Evolutionary conservation across 2,329 filamentous ascomycete genomes (phyloP).

Genomic region (Colletotrichum zoysiae): DNA sequence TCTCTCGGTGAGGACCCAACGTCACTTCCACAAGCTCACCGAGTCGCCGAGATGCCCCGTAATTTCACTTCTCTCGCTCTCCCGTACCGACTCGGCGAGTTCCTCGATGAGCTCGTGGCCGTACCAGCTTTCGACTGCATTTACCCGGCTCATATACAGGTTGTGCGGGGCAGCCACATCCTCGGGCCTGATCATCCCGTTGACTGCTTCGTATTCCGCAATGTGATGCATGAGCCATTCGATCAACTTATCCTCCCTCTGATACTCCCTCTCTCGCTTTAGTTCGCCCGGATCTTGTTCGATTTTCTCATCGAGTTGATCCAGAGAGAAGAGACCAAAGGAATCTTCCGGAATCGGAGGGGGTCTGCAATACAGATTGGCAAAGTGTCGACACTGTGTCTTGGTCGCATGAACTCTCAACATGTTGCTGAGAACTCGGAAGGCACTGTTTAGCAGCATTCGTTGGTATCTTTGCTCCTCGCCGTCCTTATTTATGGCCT

Average conservation of each 20-base stretch:
- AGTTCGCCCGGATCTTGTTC: background rate
- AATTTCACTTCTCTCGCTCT: background rate
- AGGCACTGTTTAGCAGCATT: background rate
- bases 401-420: background rate
- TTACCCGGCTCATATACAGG: background rate
- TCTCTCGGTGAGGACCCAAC: conserved; percentile 26
- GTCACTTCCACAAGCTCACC: conserved; percentile 25
- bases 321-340: background rate
- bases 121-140: background rate
- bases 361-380: background rate
- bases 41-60: background rate
- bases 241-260: background rate
- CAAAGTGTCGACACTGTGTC: background rate
- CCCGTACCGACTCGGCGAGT: background rate
- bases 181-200: background rate
- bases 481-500: background rate
- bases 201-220: background rate
- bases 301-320: background rate
- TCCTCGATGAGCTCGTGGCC: background rate
- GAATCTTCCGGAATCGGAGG: background rate
- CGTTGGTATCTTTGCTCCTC: background rate
- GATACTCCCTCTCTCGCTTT: too few species aligned
- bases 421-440: background rate
- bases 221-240: background rate
- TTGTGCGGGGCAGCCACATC: background rate